These are phyloP conservation scores for Daldinia bambusicola DNA, from an alignment of 495 filamentous ascomycete species.

Conservation along the genomic window DNA sequence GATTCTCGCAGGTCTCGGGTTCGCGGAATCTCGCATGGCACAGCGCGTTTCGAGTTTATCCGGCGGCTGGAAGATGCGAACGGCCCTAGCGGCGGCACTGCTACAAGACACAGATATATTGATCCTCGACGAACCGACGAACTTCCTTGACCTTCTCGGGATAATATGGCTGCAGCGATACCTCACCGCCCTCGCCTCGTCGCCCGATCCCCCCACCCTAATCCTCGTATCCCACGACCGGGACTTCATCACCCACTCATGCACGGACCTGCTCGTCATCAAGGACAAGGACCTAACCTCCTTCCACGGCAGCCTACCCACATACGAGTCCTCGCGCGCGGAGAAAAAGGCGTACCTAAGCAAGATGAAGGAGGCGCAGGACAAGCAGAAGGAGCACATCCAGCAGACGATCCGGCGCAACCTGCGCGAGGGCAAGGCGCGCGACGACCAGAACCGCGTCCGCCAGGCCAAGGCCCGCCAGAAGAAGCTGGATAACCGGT, in stretches of 20 bases:
- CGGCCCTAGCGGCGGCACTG: slow-evolving; percentile 71
- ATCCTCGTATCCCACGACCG: slow-evolving; percentile 84
- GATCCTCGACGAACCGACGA: slow-evolving; percentile 88
- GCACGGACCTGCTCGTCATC: slow-evolving; percentile 79
- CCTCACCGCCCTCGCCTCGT: slow-evolving; percentile 62
- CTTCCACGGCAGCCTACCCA: slow-evolving; percentile 75
- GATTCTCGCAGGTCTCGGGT: slow-evolving; percentile 76
- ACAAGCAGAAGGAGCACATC: slow-evolving; percentile 79
- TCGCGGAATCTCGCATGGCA: slow-evolving; percentile 67
- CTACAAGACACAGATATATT: slow-evolving; percentile 78
- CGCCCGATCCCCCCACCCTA: slow-evolving; percentile 59
- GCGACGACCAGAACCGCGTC: slow-evolving; percentile 81
- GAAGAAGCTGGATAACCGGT: slow-evolving; percentile 82
- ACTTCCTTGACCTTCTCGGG: slow-evolving; percentile 83
- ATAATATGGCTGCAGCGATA: slow-evolving; percentile 84
- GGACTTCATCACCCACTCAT: slow-evolving; percentile 71
- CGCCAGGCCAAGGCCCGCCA: slow-evolving; percentile 80
- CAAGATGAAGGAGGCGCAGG: slow-evolving; percentile 82
- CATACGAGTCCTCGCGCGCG: slow-evolving; percentile 73
- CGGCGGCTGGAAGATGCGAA: slow-evolving; percentile 83
- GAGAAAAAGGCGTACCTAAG: slow-evolving; percentile 71
- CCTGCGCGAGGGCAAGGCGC: slow-evolving; percentile 73
- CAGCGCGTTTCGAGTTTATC: slow-evolving; percentile 72
- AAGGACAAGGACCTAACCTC: slow-evolving; percentile 72
- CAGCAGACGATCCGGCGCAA: slow-evolving; percentile 77